A percentile compares a stretch with the other conserved stretches of the same genome.
Conservation (phyloP, 257 asterid species). For the Linaria vulgaris region DNA sequence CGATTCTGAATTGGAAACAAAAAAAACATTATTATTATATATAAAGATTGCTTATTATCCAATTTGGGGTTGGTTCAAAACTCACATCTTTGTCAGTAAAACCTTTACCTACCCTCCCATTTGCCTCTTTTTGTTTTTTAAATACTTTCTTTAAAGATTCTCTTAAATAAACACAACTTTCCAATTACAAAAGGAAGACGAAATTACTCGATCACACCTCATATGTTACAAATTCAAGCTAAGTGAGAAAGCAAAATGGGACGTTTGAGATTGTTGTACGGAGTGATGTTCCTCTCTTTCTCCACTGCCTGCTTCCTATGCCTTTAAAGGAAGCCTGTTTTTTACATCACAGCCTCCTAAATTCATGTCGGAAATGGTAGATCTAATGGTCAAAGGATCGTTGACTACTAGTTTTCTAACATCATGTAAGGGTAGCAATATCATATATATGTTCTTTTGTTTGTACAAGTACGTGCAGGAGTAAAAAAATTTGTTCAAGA, state of each 20-base stretch:
- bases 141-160: not conserved
- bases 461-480: too few relatives aligned
- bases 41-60: conserved; percentile 11
- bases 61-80: conserved; percentile 2
- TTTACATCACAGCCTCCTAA: conserved; percentile 28
- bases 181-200: not conserved
- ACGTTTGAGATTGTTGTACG: conserved; percentile 22
- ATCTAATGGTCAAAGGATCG: too few relatives aligned
- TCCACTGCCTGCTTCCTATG: conserved; percentile 30
- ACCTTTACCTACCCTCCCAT: not conserved
- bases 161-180: not conserved
- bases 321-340: conserved; percentile 25
- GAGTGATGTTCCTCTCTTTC: conserved; percentile 20
- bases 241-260: conserved; percentile 2
- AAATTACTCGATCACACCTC: too few relatives aligned
- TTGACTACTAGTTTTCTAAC: too few relatives aligned
- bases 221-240: too few relatives aligned
- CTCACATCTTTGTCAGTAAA: not conserved
- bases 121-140: not conserved
- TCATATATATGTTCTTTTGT: too few relatives aligned
- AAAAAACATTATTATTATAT: too few relatives aligned
- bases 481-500: too few relatives aligned
- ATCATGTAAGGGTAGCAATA: too few relatives aligned
- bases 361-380: not conserved
- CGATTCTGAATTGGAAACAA: not conserved